Base-by-base conservation (phyloP, 306 rosid genomes). In the Astragalus glycyphyllos region DNA sequence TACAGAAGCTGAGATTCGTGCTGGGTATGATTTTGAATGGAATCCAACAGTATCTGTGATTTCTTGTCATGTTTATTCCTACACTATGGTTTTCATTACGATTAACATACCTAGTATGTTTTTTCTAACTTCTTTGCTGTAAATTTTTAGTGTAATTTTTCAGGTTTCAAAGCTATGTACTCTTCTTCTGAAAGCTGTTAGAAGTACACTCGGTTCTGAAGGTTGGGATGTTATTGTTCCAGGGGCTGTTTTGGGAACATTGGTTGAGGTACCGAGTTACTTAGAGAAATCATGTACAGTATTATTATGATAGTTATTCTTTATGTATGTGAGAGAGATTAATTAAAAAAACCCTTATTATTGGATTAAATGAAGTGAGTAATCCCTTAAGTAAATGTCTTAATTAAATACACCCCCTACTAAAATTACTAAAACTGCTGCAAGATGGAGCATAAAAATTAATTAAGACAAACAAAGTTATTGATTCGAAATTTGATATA, bases 161-260 rank as follows among this genome's bases (percentile, higher is more conserved):
- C 99, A 94, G 95, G 97, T 94, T 73, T 94, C 99, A 26, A 94
- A 91, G 80, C 86, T 94, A 13, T 94, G 95, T 71, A 89, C 95
- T 13, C 79, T 94, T 68, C 92, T 94, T 72, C 78, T 89, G 55
- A 94, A 91, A 84, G 90, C 97, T 47, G 91, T 87, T 64, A 89
- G 99, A 89, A 86, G 69, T 60, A 29, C 83, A 31, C 83, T 94
- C 77, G 99, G 89, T 82, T 91, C 97, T 58, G 83, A 91, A 73
- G 99, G 99, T 75, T 94, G 99, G 99, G 99, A 94, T 85, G 91
- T 94, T 77, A 84, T 94, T 75, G 99, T 94, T 74, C 96, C 96
- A 4, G 99, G 97, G 80, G 76, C 75, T 77, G 88, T 81, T 65
- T n/a, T 3, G 10, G 99, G 99, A 84, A 89, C 90, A 72, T 84